Evolutionary conservation across 257 asterid species (phyloP).

Genomic region (Knoxia roxburghii): DNA sequence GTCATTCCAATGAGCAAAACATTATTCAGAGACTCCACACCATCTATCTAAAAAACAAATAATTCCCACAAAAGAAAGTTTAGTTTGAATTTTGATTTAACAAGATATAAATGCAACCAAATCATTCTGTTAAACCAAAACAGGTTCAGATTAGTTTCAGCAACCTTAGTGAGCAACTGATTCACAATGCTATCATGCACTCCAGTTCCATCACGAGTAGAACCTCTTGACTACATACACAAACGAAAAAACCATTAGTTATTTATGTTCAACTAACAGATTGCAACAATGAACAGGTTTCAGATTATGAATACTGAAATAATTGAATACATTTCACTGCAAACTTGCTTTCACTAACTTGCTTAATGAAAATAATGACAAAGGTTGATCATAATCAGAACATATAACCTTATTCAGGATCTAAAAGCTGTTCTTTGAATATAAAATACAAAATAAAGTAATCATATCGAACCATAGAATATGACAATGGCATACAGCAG

Average conservation of each 20-base stretch:
- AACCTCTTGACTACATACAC: constrained; percentile 86
- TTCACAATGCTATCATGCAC: constrained; percentile 99
- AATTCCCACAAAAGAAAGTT: constrained; percentile 10
- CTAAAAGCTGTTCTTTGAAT: background rate
- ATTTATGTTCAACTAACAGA: constrained; percentile 3
- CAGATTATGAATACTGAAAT: background rate
- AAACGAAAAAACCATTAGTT: constrained; percentile 17
- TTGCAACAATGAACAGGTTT: background rate
- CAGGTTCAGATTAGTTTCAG: too few relatives aligned
- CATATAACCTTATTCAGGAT: background rate
- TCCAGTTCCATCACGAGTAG: constrained; percentile 99
- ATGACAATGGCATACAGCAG: constrained; percentile 6
- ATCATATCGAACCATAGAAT: background rate
- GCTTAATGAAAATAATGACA: background rate
- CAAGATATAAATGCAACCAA: background rate
- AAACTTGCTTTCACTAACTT: background rate
- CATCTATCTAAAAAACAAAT: constrained; percentile 73
- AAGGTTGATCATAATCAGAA: background rate
- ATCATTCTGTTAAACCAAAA: constrained; percentile 5
- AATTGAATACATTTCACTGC: background rate
- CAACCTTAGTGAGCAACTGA: constrained; percentile 97
- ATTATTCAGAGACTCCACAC: constrained; percentile 97
- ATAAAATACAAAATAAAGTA: background rate
- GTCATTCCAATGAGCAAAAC: constrained; percentile 99
- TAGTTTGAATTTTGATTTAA: background rate